Base-by-base conservation (phyloP, 2,329 filamentous ascomycete species). In the Claviceps sp. region DNA sequence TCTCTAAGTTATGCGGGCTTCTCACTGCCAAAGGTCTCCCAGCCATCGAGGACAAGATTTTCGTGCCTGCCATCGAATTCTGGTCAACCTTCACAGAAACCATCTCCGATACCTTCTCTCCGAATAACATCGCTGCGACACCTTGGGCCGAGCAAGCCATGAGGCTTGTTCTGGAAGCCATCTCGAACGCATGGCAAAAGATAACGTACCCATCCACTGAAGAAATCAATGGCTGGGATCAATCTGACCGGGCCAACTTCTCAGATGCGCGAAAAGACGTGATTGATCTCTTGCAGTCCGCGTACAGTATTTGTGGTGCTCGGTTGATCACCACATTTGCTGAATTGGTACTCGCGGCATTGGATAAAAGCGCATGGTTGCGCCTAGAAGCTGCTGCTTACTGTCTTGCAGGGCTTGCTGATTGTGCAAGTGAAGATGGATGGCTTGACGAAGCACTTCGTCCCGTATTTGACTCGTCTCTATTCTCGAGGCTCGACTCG, bases 61-160 rank as follows among this genome's bases (percentile, higher is more conserved):
- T 88, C 52, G 78, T 86, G 0, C 78, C 81, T 1, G 80, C 83
- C 1, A 74, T 91, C 14, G 87, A 93, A 60, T 91, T 93, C 63
- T 93, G 88, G 87, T 84, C 80, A 17, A 82, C 80, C 1, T 89
- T 84, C 62, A 79, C 87, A 5, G 87, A 89, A 65, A 78, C 79
- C 13, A 73, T 82, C 71, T 78, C 74, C 54, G 85, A 81, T 62
- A 72, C 68, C 10, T 68, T 77, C 46, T 78, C 74, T 55, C 74
- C 75, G 1, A 72, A 73, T n/a, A 71, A 75, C 24, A 67, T 68
- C 4, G 62, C 66, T 4, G 66, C 70, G 5, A 66, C 70, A 2
- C 58, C 66, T 6, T 88, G 84, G 82, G 73, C 84, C 48, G 67
- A 71, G 7, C 65, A 72, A 7, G 81, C 84, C 2, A 73, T 81